phyloP scores from a whole-genome alignment of 495 filamentous ascomycete genomes.

The Lophiotrema nucula region DNA sequence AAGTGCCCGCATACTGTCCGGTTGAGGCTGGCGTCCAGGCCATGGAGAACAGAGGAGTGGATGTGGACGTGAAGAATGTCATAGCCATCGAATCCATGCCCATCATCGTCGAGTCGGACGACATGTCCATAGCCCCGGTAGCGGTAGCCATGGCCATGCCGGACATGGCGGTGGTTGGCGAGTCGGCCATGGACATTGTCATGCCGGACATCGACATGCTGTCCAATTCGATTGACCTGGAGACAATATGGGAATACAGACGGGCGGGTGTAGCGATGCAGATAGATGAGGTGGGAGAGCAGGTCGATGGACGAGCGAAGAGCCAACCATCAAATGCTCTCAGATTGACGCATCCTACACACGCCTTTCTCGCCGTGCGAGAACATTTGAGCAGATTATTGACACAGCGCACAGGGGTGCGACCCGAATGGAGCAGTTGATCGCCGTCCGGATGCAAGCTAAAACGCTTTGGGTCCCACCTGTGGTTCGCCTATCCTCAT shows the following conservation, averaged over 20 bases:
- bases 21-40: conserved; percentile 66
- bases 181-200: conserved; percentile 3
- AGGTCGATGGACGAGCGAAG: too few relatives aligned
- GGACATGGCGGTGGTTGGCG: background rate
- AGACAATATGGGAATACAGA: background rate
- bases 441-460: too few relatives aligned
- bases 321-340: too few relatives aligned
- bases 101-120: conserved; percentile 6
- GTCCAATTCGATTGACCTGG: background rate
- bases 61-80: conserved; percentile 60
- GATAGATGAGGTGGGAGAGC: too few relatives aligned
- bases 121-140: background rate
- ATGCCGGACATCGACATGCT: conserved; percentile 41
- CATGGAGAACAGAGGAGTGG: conserved; percentile 68
- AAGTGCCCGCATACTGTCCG: conserved; percentile 73
- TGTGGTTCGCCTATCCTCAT: too few relatives aligned
- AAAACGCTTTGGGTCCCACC: too few relatives aligned
- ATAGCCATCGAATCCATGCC: conserved; percentile 20
- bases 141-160: conserved; percentile 15
- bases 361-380: too few relatives aligned
- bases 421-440: too few relatives aligned
- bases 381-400: too few relatives aligned
- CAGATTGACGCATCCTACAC: too few relatives aligned
- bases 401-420: too few relatives aligned
- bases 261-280: background rate